These are phyloP conservation scores for Phytophthora vignae DNA, from an alignment of 352 stramenopile species.

Conservation along the genomic window DNA sequence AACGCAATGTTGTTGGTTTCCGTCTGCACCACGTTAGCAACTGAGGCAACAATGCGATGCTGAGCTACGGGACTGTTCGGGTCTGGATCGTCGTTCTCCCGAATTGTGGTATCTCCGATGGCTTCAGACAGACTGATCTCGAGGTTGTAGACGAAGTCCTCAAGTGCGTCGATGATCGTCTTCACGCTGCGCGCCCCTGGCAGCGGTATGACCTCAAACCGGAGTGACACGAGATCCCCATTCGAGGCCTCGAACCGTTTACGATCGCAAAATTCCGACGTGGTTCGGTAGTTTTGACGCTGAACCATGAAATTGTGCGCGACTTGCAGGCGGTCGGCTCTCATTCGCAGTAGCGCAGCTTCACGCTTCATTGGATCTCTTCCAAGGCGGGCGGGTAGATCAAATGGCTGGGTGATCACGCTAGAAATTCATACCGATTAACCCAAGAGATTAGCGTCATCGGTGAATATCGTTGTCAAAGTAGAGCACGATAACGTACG, in stretches of 20 bases:
- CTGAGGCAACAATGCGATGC: constrained; percentile 46
- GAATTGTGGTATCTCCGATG: constrained; percentile 53
- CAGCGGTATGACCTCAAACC: constrained; percentile 61
- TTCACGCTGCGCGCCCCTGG: constrained; percentile 35
- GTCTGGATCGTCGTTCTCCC: constrained; percentile 57
- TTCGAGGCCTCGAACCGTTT: constrained; percentile 51
- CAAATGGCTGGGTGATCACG: constrained; percentile 37
- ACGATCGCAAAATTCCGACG: constrained; percentile 42
- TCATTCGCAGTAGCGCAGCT: constrained; percentile 33
- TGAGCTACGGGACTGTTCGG: constrained; percentile 41
- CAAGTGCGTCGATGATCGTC: constrained; percentile 48
- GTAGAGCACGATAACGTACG: constrained; percentile 20
- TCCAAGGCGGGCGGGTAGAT: constrained; percentile 28
- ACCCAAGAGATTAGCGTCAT: neutral
- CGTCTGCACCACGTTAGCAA: constrained; percentile 37
- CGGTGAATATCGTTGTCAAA: neutral
- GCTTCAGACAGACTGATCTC: constrained; percentile 59
- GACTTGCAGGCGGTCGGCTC: constrained; percentile 36
- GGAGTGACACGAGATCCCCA: constrained; percentile 40
- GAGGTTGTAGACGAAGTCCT: constrained; percentile 54
- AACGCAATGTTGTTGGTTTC: constrained; percentile 58
- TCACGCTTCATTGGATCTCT: constrained; percentile 31
- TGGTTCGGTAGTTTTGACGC: constrained; percentile 30
- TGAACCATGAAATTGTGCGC: constrained; percentile 39
- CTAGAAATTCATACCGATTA: constrained; percentile 3